Evolutionary conservation across 768 basidiomycete genomes (phyloP).

Genomic region (Cantharellus anzutake): DNA sequence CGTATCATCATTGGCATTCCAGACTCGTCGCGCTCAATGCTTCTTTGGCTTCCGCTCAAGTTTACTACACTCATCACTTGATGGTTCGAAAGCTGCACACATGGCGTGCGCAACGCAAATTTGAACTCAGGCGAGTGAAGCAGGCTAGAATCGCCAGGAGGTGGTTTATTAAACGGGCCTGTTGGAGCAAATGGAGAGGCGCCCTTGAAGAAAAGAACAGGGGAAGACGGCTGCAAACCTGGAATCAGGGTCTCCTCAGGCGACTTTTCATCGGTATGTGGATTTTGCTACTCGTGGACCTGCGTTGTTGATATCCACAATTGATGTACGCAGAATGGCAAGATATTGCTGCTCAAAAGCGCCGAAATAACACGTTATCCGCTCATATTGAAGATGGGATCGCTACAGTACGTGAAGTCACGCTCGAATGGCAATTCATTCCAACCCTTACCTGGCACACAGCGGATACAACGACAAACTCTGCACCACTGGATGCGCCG

Average conservation of each 20-base stretch:
- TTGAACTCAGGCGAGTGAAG: conserved; percentile 29
- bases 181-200: conserved; percentile 30
- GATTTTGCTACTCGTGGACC: not conserved
- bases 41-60: conserved; percentile 28
- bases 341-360: no score
- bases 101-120: conserved; percentile 40
- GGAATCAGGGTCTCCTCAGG: conserved; percentile 23
- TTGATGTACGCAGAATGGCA: no score
- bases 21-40: conserved; percentile 24
- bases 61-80: conserved; percentile 27
- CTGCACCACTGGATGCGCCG: not conserved
- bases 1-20: conserved; percentile 1
- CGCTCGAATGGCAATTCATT: no score
- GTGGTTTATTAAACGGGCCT: conserved; percentile 23
- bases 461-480: not conserved
- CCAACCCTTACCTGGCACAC: not conserved
- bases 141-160: conserved; percentile 36
- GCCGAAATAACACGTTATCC: no score
- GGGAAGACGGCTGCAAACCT: conserved; percentile 25
- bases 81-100: conserved; percentile 23
- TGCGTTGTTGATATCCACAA: no score
- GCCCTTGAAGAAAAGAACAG: conserved; percentile 27
- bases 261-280: conserved; percentile 21
- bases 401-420: no score
- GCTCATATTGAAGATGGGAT: no score